phyloP scores from a whole-genome alignment of 352 stramenopile genomes.

The Pythium aphanidermatum region DNA sequence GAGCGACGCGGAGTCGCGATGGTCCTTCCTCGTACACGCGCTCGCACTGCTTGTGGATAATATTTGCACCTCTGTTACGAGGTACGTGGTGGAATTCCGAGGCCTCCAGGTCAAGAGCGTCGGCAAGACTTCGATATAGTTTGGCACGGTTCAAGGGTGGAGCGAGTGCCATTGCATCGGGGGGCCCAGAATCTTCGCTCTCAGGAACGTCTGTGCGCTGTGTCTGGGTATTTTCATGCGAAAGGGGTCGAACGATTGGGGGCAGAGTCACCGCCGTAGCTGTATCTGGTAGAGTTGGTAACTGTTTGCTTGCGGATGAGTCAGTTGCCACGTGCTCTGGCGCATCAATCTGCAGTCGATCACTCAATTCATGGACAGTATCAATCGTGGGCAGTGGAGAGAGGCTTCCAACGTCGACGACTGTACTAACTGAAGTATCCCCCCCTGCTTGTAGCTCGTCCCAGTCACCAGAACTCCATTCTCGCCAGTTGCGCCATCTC shows the following conservation, averaged over 20 bases:
- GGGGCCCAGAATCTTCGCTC: no score
- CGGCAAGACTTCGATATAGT: constrained; percentile 33
- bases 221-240: neutral
- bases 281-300: no score
- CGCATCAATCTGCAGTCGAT: no score
- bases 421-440: neutral
- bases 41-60: constrained; percentile 47
- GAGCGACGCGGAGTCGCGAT: constrained; percentile 38
- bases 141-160: constrained; percentile 19
- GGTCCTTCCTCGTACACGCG: constrained; percentile 21
- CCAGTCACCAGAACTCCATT: constrained; percentile 20
- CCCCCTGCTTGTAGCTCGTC: neutral
- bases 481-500: constrained; percentile 15
- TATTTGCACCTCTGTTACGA: constrained; percentile 35
- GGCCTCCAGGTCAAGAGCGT: constrained; percentile 23
- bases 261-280: neutral
- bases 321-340: no score
- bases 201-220: no score
- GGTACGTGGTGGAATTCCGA: constrained; percentile 27
- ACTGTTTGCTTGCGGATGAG: no score
- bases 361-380: no score
- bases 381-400: no score
- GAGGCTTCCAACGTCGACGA: constrained; percentile 1
- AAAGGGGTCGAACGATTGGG: constrained; percentile 3
- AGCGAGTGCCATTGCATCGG: no score